These are phyloP conservation scores for Xylariaceae sp. DNA, from an alignment of 2,329 filamentous ascomycete genomes.

Conservation along the genomic window DNA sequence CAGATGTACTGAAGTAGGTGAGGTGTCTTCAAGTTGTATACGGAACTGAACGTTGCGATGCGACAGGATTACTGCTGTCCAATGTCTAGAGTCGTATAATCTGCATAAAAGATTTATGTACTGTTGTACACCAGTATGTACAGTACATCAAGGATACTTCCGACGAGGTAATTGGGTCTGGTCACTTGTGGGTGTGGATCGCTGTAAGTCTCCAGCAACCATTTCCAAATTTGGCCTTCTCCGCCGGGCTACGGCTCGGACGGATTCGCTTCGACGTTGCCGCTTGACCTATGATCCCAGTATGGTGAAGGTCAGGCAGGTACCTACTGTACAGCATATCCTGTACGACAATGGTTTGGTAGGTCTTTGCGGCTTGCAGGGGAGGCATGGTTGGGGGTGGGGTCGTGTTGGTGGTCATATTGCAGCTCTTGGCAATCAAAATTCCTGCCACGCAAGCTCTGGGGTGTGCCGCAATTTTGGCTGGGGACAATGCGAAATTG, in stretches of 20 bases:
- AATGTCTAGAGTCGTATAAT: too few relatives aligned
- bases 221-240: slow-evolving; percentile 30
- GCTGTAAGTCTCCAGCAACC: slow-evolving; percentile 24
- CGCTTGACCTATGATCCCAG: slow-evolving; percentile 22
- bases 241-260: slow-evolving; percentile 30
- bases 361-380: slow-evolving; percentile 19
- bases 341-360: slow-evolving; percentile 25
- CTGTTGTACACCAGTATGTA: background rate
- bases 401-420: slow-evolving; percentile 26
- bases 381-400: slow-evolving; percentile 21
- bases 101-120: too few relatives aligned
- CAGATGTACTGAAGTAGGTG: too few relatives aligned
- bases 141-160: slow-evolving; percentile 16
- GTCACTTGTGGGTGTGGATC: slow-evolving; percentile 23
- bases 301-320: slow-evolving; percentile 21
- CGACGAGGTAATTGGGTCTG: too few relatives aligned
- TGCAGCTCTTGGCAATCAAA: slow-evolving; percentile 27
- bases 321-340: too few relatives aligned
- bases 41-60: too few relatives aligned
- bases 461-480: too few relatives aligned
- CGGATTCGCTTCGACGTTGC: slow-evolving; percentile 30
- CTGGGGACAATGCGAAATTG: slow-evolving; percentile 24
- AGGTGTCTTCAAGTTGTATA: too few relatives aligned
- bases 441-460: too few relatives aligned
- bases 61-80: too few relatives aligned